A percentile compares a stretch with the other conserved stretches of the same genome.
Conservation (phyloP, 805 yeast species). For the Vanderwaltozyma yarrowii region DNA sequence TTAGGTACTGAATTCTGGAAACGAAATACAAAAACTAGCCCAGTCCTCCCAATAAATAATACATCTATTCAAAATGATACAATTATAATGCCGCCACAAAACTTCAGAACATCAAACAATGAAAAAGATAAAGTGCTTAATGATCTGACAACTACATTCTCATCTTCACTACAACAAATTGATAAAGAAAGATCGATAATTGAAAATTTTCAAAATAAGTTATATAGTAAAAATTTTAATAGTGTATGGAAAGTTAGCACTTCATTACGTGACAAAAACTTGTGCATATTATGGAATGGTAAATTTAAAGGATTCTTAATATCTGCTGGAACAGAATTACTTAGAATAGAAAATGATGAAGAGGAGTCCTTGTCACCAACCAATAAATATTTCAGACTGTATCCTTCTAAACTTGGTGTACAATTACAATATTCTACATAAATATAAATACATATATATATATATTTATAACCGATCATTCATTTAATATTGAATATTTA, state of each 20-base stretch:
- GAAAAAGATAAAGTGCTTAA: constrained; percentile 15
- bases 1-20: constrained; percentile 82
- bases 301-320: constrained; percentile 68
- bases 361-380: constrained; percentile 30
- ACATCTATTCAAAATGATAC: neutral
- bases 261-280: constrained; percentile 48
- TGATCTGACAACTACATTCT: constrained; percentile 23
- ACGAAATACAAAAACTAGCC: constrained; percentile 3
- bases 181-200: constrained; percentile 34
- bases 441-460: neutral
- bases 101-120: neutral
- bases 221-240: constrained; percentile 45
- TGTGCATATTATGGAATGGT: constrained; percentile 81
- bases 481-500: too few relatives aligned
- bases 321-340: constrained; percentile 57
- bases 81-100: neutral
- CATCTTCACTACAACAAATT: constrained; percentile 25
- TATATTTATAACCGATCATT: neutral
- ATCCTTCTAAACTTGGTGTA: constrained; percentile 22
- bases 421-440: constrained; percentile 25
- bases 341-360: constrained; percentile 15
- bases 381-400: constrained; percentile 2
- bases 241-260: constrained; percentile 69
- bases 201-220: constrained; percentile 40
- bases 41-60: neutral